Evolutionary conservation across 2,329 filamentous ascomycete genomes (phyloP).

Genomic region (Clarireedia paspali): DNA sequence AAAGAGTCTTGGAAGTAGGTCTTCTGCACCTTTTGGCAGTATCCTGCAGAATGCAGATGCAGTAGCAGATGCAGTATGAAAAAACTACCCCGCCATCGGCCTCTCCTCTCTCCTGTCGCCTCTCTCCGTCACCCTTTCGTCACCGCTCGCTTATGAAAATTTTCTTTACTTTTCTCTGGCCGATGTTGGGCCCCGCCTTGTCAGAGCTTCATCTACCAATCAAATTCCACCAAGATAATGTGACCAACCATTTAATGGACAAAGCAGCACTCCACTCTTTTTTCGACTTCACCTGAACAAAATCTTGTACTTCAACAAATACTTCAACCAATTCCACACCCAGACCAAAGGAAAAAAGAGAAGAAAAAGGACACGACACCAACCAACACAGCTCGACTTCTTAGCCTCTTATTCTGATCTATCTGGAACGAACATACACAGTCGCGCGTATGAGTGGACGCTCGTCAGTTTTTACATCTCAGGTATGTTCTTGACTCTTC

Average conservation of each 20-base stretch:
- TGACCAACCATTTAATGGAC: not conserved
- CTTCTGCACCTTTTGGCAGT: not conserved
- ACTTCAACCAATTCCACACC: too few relatives aligned
- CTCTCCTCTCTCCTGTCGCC: not conserved
- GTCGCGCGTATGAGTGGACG: constrained; percentile 77
- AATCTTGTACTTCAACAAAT: not conserved
- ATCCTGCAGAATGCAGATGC: too few relatives aligned
- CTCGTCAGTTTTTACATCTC: constrained; percentile 78
- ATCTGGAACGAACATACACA: constrained; percentile 9
- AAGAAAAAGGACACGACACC: not conserved
- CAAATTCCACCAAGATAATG: not conserved
- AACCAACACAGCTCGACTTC: not conserved
- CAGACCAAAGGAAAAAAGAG: too few relatives aligned
- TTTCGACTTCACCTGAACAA: not conserved
- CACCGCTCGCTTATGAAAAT: not conserved
- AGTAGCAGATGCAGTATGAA: too few relatives aligned
- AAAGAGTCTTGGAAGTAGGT: not conserved
- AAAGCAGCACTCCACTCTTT: constrained; percentile 7
- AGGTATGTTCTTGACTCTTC: constrained; percentile 45
- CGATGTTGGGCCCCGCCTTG: too few relatives aligned
- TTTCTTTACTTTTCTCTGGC: not conserved
- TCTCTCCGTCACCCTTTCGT: not conserved
- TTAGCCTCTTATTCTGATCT: not conserved
- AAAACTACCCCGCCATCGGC: not conserved
- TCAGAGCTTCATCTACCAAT: not conserved